These are phyloP conservation scores for Salix caprea DNA, from an alignment of 345 rosid species.

Conservation along the genomic window DNA sequence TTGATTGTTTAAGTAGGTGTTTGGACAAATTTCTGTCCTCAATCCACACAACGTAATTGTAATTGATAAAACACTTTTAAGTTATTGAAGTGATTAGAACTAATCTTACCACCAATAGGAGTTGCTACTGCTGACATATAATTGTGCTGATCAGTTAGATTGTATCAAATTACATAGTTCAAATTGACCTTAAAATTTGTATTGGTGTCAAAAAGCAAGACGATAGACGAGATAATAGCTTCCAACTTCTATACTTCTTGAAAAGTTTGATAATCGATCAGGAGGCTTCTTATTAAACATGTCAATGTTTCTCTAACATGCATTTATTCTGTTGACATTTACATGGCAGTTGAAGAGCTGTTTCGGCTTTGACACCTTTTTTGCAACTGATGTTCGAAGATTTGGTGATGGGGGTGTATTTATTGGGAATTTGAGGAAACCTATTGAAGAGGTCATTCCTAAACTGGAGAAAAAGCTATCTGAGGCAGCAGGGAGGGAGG, in stretches of 20 bases:
- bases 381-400: slow-evolving; percentile 83
- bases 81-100: too few relatives aligned
- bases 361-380: slow-evolving; percentile 83
- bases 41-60: too few relatives aligned
- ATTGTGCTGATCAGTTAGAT: too few relatives aligned
- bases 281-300: background rate
- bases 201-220: too few relatives aligned
- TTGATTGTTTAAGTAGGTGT: background rate
- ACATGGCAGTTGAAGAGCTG: slow-evolving; percentile 71
- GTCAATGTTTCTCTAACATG: background rate
- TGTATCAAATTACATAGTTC: too few relatives aligned
- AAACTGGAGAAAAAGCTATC: slow-evolving; percentile 77
- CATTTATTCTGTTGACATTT: slow-evolving; percentile 14
- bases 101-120: too few relatives aligned
- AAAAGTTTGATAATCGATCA: background rate
- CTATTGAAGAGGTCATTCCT: slow-evolving; percentile 76
- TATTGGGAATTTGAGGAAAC: slow-evolving; percentile 74
- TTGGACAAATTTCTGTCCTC: background rate
- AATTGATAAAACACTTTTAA: too few relatives aligned
- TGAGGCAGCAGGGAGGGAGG: slow-evolving; percentile 80
- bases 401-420: slow-evolving; percentile 97
- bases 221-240: too few relatives aligned
- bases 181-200: too few relatives aligned
- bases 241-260: too few relatives aligned
- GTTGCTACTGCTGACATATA: too few relatives aligned